phyloP scores from a whole-genome alignment of 768 basidiomycete species.

The Brasilioporus rufonigricans region DNA sequence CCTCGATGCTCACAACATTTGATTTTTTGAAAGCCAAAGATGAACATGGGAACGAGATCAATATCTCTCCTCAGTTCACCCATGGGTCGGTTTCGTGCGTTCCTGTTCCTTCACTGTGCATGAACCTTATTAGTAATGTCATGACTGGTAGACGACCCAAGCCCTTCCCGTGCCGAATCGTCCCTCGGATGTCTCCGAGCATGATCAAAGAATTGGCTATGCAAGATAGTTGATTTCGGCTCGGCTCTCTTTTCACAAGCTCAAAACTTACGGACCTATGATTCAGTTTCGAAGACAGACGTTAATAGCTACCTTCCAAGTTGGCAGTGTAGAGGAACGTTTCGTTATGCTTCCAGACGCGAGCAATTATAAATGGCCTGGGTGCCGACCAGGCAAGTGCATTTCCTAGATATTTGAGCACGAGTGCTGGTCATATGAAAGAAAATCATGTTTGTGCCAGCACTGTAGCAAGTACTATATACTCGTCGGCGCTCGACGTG shows the following conservation, averaged over 20 bases:
- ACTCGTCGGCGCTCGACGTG: background rate
- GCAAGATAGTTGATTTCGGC: conserved; percentile 5
- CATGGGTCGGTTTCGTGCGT: conserved; percentile 20
- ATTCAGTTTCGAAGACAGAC: background rate
- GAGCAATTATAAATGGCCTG: background rate
- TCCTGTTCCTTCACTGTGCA: background rate
- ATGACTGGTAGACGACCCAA: conserved; percentile 18
- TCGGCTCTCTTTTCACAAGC: background rate
- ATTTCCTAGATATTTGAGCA: background rate
- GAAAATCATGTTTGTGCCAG: background rate
- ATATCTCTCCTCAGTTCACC: conserved; percentile 23
- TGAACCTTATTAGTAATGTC: background rate
- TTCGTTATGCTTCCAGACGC: background rate
- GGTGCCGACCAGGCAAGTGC: conserved; percentile 8
- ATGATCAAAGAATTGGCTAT: conserved; percentile 10
- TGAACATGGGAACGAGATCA: conserved; percentile 21
- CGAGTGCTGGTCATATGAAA: background rate
- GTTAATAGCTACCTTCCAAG: background rate
- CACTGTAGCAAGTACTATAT: background rate
- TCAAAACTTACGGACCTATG: background rate
- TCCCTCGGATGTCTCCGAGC: conserved; percentile 13
- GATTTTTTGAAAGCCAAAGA: conserved; percentile 21
- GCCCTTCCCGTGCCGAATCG: conserved; percentile 22
- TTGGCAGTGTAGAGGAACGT: background rate
- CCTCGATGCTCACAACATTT: conserved; percentile 23